phyloP scores from a whole-genome alignment of 75 land plant genomes.

The Pinus taeda region DNA sequence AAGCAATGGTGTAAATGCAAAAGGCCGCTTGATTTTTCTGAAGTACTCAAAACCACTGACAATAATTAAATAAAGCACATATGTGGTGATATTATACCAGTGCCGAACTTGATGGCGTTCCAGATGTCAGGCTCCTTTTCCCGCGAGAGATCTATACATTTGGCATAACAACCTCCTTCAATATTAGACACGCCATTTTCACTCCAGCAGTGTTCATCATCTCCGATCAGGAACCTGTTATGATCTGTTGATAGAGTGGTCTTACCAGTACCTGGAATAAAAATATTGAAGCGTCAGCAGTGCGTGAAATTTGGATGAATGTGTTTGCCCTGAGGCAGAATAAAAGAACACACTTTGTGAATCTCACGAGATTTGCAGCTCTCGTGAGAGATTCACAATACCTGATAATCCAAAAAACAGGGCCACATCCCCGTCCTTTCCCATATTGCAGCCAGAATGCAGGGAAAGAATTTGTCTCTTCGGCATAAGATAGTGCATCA shows the following conservation, averaged over 20 bases:
- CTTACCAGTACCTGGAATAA: slow-evolving; percentile 86
- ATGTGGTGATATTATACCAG: slow-evolving; percentile 37
- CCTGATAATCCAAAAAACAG: slow-evolving; percentile 99
- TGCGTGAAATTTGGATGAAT: background rate
- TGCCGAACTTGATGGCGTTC: slow-evolving; percentile 98
- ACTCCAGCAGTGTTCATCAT: slow-evolving; percentile 99
- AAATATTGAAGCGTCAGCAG: background rate
- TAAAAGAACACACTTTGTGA: background rate
- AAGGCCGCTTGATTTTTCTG: background rate
- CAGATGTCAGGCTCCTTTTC: slow-evolving; percentile 98
- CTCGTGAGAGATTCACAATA: slow-evolving; percentile 15
- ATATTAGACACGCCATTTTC: slow-evolving; percentile 96
- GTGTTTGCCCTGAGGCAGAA: background rate
- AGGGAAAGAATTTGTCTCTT: slow-evolving; percentile 83
- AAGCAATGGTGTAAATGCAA: background rate
- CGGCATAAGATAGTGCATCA: slow-evolving; percentile 99
- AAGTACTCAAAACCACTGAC: background rate
- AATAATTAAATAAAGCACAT: background rate
- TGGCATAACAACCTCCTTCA: slow-evolving; percentile 98
- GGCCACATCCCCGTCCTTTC: slow-evolving; percentile 96
- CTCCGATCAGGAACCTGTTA: slow-evolving; percentile 86
- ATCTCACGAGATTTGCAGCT: background rate
- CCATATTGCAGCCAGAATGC: slow-evolving; percentile 99
- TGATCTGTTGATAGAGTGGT: slow-evolving; percentile 96
- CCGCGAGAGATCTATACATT: slow-evolving; percentile 81